phyloP scores from a whole-genome alignment of 768 basidiomycete genomes.

The Boletus pseudo-olivaceus region DNA sequence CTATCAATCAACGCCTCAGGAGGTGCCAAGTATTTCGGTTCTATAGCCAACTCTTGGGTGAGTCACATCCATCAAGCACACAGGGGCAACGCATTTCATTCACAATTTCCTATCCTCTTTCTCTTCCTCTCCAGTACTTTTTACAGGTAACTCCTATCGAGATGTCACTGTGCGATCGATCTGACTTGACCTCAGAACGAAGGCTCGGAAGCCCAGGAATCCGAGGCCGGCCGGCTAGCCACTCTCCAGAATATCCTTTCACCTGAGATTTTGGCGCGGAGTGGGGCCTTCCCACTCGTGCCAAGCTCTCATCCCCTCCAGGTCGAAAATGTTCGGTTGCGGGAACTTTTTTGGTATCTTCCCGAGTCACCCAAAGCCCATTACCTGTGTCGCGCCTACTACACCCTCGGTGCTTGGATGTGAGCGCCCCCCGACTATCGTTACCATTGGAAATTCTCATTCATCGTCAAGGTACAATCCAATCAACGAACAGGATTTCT shows the following conservation, averaged over 20 bases:
- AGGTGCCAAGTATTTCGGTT: slow-evolving; percentile 72
- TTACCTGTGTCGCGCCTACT: slow-evolving; percentile 60
- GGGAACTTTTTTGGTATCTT: slow-evolving; percentile 66
- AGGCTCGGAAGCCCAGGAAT: slow-evolving; percentile 50
- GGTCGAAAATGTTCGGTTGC: slow-evolving; percentile 45
- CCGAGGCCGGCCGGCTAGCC: slow-evolving; percentile 42
- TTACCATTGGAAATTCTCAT: slow-evolving; percentile 6
- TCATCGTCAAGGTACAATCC: slow-evolving; percentile 56
- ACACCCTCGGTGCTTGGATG: slow-evolving; percentile 69
- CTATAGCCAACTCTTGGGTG: slow-evolving; percentile 76
- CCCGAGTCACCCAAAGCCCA: slow-evolving; percentile 58
- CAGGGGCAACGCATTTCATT: not conserved
- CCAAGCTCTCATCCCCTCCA: slow-evolving; percentile 38
- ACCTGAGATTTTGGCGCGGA: slow-evolving; percentile 58
- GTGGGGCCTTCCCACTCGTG: slow-evolving; percentile 62
- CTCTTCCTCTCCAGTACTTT: slow-evolving; percentile 51
- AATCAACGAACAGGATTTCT: slow-evolving; percentile 56
- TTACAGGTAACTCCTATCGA: slow-evolving; percentile 48
- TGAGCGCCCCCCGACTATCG: slow-evolving; percentile 32
- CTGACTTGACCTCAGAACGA: slow-evolving; percentile 48
- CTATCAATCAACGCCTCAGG: slow-evolving; percentile 71
- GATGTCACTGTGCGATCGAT: not conserved
- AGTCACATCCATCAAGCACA: not conserved
- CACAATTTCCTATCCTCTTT: slow-evolving; percentile 7
- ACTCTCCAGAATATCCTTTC: slow-evolving; percentile 56